Evolutionary conservation across 2,329 filamentous ascomycete genomes (phyloP), one percentile per base, ranked within the genome.

Genomic region (Epichloe hybrida): DNA sequence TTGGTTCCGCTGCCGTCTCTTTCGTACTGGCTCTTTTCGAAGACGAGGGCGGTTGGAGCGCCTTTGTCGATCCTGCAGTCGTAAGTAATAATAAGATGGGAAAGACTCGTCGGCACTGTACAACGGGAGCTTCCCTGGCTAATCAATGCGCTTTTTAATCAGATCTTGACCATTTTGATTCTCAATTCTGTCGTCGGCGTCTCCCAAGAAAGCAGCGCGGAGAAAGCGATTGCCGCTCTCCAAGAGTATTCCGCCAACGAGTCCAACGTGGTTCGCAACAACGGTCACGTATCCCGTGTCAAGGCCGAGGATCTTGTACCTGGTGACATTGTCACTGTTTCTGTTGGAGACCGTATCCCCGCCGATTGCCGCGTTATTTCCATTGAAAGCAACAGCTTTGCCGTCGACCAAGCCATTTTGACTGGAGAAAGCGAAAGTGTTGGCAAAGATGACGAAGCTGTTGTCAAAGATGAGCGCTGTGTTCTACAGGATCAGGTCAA

Each of bases 161-260:
- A 94, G 87, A 98, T 98, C 59, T 79, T 98, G 57, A 97, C 91
- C 27, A 98, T 98, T 63, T 77, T 98, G 44, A 85, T 98, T 56
- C 82, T 98, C 61, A 98, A 98, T 71, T 87, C 93, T 54, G 84
- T 98, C 58, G 93, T 98, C 56, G 93, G 93, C 65, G 93, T 98
- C 31, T 96, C 91, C 51, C 93, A 98, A 75, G 93, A 98, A 75
- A 96, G 88, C 70, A 96, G 90, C 64, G 93, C 93, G 57, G 93
- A 98, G 69, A 96, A 97, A 73, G 93, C 93, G 48, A 98, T 98
- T 66, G 90, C 93, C 27, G 93, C 93, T 43, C 80, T 98, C 52
- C 93, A 98, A 71, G 91, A 98, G 78, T 98, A 98, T 72, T 97
- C 91, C 34, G 93, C 93, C 63, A 98, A 97, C 69, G 88, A 95